Evolutionary conservation across 768 basidiomycete species (phyloP).

Genomic region (Suillus plorans): DNA sequence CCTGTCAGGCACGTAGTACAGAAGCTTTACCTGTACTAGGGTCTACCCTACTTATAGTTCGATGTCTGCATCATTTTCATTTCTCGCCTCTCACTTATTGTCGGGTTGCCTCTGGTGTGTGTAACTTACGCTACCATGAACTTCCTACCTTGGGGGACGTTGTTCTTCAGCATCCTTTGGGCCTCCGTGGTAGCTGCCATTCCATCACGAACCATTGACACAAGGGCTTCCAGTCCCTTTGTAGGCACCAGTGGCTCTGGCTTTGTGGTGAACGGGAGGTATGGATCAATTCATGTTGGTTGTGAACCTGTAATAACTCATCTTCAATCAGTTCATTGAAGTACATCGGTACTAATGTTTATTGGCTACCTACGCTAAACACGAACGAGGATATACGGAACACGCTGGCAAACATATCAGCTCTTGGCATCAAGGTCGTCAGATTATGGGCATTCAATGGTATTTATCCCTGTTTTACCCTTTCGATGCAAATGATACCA

Average conservation of each 20-base stretch:
- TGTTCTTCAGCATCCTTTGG: conserved; percentile 28
- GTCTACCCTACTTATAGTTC: conserved; percentile 19
- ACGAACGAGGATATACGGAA: conserved; percentile 52
- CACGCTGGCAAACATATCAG: conserved; percentile 58
- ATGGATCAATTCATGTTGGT: conserved; percentile 2
- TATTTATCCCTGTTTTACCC: conserved; percentile 14
- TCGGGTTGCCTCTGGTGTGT: conserved; percentile 5
- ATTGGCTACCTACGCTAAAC: conserved; percentile 64
- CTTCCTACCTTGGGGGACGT: conserved; percentile 29
- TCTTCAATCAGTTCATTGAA: conserved; percentile 34
- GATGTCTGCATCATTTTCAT: background rate
- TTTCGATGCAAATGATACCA: conserved; percentile 11
- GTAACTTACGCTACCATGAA: conserved; percentile 33
- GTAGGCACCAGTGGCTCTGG: conserved; percentile 43
- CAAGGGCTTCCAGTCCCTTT: conserved; percentile 39
- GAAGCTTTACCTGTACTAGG: background rate
- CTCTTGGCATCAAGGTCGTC: conserved; percentile 55
- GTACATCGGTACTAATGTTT: conserved; percentile 60
- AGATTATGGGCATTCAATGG: conserved; percentile 77
- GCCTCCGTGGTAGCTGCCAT: conserved; percentile 28
- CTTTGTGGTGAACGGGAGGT: conserved; percentile 60
- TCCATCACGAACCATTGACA: conserved; percentile 33
- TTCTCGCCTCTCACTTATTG: conserved; percentile 5
- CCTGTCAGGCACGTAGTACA: conserved; percentile 20
- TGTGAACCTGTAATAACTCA: conserved; percentile 25